Evolutionary conservation across 371 early-diverging fungal genomes (phyloP).

Genomic region (Mortierella sp.): DNA sequence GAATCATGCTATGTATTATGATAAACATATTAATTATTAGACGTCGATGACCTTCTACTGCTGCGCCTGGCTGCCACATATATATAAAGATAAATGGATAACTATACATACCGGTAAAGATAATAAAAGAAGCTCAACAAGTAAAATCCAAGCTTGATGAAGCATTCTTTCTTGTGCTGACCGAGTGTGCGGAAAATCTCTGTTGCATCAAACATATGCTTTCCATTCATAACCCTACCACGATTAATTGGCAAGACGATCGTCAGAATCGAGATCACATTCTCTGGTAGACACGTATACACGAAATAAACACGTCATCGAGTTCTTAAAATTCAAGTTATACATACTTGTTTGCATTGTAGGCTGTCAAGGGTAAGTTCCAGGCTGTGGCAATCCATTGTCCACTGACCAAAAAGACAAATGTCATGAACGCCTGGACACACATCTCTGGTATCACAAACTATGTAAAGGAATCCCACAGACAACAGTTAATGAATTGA

Average conservation of each 20-base stretch:
- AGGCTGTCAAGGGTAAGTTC: constrained; percentile 89
- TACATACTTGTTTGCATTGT: constrained; percentile 87
- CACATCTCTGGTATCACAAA: constrained; percentile 95
- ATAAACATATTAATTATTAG: neutral
- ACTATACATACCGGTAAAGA: constrained; percentile 70
- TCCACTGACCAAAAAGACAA: constrained; percentile 87
- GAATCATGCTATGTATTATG: constrained; percentile 38
- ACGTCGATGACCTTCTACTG: too few relatives aligned
- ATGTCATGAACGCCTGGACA: constrained; percentile 84
- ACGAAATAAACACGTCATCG: neutral
- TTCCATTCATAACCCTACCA: constrained; percentile 78
- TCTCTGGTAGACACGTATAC: neutral
- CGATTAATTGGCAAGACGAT: constrained; percentile 3
- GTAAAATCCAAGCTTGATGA: constrained; percentile 95
- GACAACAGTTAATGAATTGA: neutral
- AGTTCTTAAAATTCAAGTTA: neutral
- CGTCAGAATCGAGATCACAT: neutral
- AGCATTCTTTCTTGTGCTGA: constrained; percentile 93
- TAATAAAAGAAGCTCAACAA: constrained; percentile 95
- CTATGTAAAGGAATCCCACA: constrained; percentile 58
- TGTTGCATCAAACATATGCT: constrained; percentile 96
- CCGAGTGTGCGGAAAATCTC: constrained; percentile 95
- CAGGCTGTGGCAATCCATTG: constrained; percentile 89
- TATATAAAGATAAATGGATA: neutral
- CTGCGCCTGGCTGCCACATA: neutral